Evolutionary conservation across 2,329 filamentous ascomycete species (phyloP).

Genomic region (Shiraia bambusicola): DNA sequence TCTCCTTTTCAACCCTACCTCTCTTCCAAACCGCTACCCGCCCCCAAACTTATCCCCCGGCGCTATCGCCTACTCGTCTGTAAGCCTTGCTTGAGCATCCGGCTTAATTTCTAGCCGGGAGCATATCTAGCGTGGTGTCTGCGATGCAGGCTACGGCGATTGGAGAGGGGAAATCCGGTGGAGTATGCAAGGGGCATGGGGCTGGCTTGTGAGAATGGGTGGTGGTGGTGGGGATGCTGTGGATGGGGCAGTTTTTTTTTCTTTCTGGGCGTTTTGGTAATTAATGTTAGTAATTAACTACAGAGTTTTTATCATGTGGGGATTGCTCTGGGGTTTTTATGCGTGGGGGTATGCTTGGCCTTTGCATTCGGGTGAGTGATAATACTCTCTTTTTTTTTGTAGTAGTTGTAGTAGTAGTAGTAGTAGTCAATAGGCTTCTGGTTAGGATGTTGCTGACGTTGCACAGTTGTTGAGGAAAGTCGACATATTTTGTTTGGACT

Average conservation of each 20-base stretch:
- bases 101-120: slow-evolving; percentile 60
- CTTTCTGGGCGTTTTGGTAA: slow-evolving; percentile 71
- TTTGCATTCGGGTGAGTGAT: slow-evolving; percentile 55
- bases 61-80: slow-evolving; percentile 65
- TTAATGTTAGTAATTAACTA: slow-evolving; percentile 65
- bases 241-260: slow-evolving; percentile 63
- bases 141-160: slow-evolving; percentile 46
- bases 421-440: background rate
- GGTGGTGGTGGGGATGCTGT: slow-evolving; percentile 63
- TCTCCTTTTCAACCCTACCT: slow-evolving; percentile 66
- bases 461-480: slow-evolving; percentile 59
- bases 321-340: slow-evolving; percentile 61
- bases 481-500: slow-evolving; percentile 63
- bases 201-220: slow-evolving; percentile 64
- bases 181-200: too few relatives aligned
- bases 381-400: background rate
- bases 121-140: slow-evolving; percentile 46
- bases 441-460: slow-evolving; percentile 6
- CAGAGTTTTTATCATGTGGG: slow-evolving; percentile 61
- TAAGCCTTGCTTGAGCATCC: slow-evolving; percentile 64
- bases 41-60: slow-evolving; percentile 60
- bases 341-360: slow-evolving; percentile 66
- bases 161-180: too few relatives aligned
- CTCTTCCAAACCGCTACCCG: slow-evolving; percentile 57
- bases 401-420: too few relatives aligned